Evolutionary conservation across 306 rosid species (phyloP).

Genomic region (Hippophae tibetana): DNA sequence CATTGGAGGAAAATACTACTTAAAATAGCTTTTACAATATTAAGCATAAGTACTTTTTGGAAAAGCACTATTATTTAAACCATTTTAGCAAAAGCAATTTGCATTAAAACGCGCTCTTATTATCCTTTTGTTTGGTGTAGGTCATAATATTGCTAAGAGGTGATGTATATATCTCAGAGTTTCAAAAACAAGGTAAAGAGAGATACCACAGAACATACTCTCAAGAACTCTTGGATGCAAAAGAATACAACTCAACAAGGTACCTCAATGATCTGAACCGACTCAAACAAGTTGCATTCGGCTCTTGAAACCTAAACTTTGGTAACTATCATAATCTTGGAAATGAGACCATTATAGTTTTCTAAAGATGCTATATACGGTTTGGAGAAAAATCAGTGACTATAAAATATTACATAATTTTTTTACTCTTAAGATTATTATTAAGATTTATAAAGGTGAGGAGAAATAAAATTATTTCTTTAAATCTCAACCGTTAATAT

Average conservation of each 20-base stretch:
- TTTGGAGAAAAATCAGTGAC: too few relatives aligned
- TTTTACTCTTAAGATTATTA: too few relatives aligned
- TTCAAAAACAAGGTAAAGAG: slow-evolving; percentile 17
- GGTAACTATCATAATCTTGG: neutral
- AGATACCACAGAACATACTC: slow-evolving; percentile 56
- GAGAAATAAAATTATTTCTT: too few relatives aligned
- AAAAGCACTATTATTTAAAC: too few relatives aligned
- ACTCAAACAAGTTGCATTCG: slow-evolving; percentile 45
- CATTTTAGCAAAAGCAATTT: too few relatives aligned
- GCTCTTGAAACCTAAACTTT: slow-evolving; percentile 15
- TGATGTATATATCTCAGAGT: slow-evolving; percentile 23
- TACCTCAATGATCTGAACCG: slow-evolving; percentile 46
- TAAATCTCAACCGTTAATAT: too few relatives aligned
- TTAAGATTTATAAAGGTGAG: too few relatives aligned
- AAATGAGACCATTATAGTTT: neutral
- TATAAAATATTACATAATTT: too few relatives aligned
- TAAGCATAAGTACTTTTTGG: too few relatives aligned
- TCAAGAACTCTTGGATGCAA: slow-evolving; percentile 64
- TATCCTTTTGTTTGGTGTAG: slow-evolving; percentile 24
- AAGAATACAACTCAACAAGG: slow-evolving; percentile 77
- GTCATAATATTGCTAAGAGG: slow-evolving; percentile 51
- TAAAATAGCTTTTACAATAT: too few relatives aligned
- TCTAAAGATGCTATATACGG: neutral
- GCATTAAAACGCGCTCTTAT: too few relatives aligned
- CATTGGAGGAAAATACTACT: too few relatives aligned